Base-by-base conservation (phyloP, 257 asterid species). In the Knoxia roxburghii region DNA sequence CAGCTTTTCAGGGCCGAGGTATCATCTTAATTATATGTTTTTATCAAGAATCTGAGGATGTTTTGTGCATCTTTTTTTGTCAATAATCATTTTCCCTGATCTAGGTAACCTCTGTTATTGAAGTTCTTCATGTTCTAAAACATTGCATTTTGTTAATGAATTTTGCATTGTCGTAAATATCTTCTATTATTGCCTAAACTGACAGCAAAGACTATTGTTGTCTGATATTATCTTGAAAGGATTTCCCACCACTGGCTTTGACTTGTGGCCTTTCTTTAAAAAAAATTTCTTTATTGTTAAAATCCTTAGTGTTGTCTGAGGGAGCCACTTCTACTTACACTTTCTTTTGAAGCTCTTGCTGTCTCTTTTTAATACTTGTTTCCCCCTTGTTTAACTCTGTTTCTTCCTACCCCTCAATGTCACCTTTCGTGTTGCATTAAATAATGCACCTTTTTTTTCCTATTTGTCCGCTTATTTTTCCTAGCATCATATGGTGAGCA, bases 1-100 rank as follows among this genome's bases (percentile, higher is more conserved):
- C 91, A 67, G 85, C 90, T 29, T 48, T 61, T 57, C 81, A 64
- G 69, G 77, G 84, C 49, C 75, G 82, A 62, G 82, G 86, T 78
- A 69, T 32, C 57, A 18, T 32, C 40, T 48, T 33, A 0, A 54
- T 2, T 55, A 26, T 23, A 11, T 20, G 20, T 23, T 1, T 65
- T 54, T n/a, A n/a, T n/a, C n/a, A n/a, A n/a, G n/a, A n/a, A n/a
- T n/a, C n/a, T n/a, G n/a, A n/a, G n/a, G n/a, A n/a, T n/a, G n/a
- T n/a, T n/a, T n/a, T n/a, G n/a, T n/a, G n/a, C n/a, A n/a, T n/a
- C n/a, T n/a, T 39, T 63, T 66, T 70, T 15, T 2, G 26, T 24
- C 33, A 48, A 17, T 54, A 15, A 33, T 18, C 55, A 30, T 21
- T 37, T 37, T 15, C 46, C n/a, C 40, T 41, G 50, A 13, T 40